Conservation (phyloP, 1,284 basidiomycete genomes). For the Singerocomus rubriflavus region DNA sequence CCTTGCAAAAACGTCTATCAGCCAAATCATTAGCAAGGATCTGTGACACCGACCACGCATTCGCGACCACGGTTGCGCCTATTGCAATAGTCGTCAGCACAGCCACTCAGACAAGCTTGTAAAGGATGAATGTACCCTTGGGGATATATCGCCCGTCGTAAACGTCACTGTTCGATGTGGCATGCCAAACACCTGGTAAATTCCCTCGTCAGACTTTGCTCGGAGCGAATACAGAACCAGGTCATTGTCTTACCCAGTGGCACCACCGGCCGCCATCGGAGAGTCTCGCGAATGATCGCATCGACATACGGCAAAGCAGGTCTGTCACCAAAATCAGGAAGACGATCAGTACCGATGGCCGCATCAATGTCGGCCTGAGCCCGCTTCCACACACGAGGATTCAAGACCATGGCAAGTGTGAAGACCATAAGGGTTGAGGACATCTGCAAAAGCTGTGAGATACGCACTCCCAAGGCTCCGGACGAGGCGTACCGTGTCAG, state of each 20-base stretch:
- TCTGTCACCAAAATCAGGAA: conserved; percentile 40
- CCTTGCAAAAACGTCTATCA: conserved; percentile 2
- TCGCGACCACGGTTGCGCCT: conserved; percentile 18
- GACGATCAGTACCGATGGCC: conserved; percentile 32
- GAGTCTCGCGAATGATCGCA: conserved; percentile 38
- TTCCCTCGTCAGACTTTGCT: not conserved
- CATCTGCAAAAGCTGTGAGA: conserved; percentile 6
- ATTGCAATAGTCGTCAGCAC: not conserved
- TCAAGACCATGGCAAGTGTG: conserved; percentile 33
- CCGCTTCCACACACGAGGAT: conserved; percentile 31
- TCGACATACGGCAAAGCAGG: conserved; percentile 36
- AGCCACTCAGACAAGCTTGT: not conserved
- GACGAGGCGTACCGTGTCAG: too few species aligned
- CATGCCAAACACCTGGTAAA: conserved; percentile 14
- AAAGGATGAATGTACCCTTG: conserved; percentile 9
- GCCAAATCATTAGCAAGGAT: too few species aligned
- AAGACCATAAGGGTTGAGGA: conserved; percentile 19
- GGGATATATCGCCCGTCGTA: conserved; percentile 22
- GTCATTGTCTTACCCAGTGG: conserved; percentile 14
- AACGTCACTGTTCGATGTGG: conserved; percentile 12
- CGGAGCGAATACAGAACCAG: not conserved
- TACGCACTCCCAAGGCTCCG: too few species aligned
- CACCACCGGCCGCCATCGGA: conserved; percentile 21
- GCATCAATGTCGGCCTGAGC: conserved; percentile 41
- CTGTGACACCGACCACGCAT: conserved; percentile 12